Evolutionary conservation across 2,329 filamentous ascomycete genomes (phyloP), one percentile per base, ranked within the genome.

Genomic region (Xylariaceae sp.): DNA sequence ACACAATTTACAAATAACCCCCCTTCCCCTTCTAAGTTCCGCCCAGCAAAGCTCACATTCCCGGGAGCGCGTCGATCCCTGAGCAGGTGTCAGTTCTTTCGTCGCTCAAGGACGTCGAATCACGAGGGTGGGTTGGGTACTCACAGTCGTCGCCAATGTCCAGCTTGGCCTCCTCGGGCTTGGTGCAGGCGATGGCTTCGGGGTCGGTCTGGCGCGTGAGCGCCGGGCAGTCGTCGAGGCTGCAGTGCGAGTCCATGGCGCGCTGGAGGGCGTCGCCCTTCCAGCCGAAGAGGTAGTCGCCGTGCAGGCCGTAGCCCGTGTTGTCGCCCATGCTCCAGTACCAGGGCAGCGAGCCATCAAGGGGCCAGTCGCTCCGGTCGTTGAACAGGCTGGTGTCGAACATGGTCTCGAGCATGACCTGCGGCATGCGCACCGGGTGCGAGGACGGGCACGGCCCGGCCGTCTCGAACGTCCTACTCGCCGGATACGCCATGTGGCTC

Each of bases 341-440:
- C 42, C 53, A 55, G 18, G 52, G 52, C 32, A 46, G 44, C 18
- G 47, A 51, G 42, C 54, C 53, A 45, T 59, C 52, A 34, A 50
- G 53, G 37, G 48, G 50, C 58, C 58, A 48, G 43, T 48, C 57
- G 30, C 45, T 45, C 52, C 55, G 37, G 44, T 53, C 48, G 47
- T 56, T 56, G 40, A 53, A 56, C 30, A 42, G 40, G 31, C 46
- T 45, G 2, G 53, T 63, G 42, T 64, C 59, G 40, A 59, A 62
- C 47, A 64, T 62, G 29, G 61, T 51, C 44, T 64, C 60, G 39
- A 60, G 62, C 59, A 63, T 63, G 35, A 63, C 38, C 46, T 63
- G 60, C 21, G 60, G 59, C 24, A 61, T 42, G 37, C 44, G 44
- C 33, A 55, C 50, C 1, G 52, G 52, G 45, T 56, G 52, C 2